These are phyloP conservation scores for Daldinia caldariorum DNA, from an alignment of 495 filamentous ascomycete species.

Conservation along the genomic window DNA sequence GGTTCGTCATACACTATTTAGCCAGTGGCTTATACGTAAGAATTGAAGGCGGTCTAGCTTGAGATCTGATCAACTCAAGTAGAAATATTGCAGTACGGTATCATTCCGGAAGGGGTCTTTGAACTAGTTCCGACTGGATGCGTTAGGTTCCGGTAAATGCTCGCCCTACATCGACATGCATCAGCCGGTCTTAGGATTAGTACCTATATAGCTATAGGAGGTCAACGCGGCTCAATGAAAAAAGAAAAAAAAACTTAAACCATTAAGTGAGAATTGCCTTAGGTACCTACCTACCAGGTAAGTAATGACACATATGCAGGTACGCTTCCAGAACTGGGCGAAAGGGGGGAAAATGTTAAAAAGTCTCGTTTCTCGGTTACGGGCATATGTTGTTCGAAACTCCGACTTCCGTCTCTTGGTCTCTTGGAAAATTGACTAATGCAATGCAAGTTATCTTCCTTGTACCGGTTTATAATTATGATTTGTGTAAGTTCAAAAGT, in stretches of 20 bases:
- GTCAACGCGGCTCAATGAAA: no score
- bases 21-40: not conserved
- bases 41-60: not conserved
- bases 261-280: no score
- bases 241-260: no score
- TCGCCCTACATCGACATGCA: conserved; percentile 2
- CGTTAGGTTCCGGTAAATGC: conserved; percentile 11
- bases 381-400: not conserved
- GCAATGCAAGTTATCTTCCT: conserved; percentile 23
- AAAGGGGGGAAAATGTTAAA: conserved; percentile 28
- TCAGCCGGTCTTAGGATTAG: not conserved
- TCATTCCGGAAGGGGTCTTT: conserved; percentile 11
- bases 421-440: not conserved
- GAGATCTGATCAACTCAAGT: not conserved
- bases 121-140: conserved; percentile 2
- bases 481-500: conserved; percentile 11
- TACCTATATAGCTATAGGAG: not conserved
- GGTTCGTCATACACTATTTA: no score
- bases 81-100: conserved; percentile 10
- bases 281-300: no score
- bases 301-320: not conserved
- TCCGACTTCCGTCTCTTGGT: not conserved
- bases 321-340: conserved; percentile 17
- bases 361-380: conserved; percentile 29
- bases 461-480: not conserved